Base-by-base conservation (phyloP, 148 eudicot genomes). In the Chenopodium album region DNA sequence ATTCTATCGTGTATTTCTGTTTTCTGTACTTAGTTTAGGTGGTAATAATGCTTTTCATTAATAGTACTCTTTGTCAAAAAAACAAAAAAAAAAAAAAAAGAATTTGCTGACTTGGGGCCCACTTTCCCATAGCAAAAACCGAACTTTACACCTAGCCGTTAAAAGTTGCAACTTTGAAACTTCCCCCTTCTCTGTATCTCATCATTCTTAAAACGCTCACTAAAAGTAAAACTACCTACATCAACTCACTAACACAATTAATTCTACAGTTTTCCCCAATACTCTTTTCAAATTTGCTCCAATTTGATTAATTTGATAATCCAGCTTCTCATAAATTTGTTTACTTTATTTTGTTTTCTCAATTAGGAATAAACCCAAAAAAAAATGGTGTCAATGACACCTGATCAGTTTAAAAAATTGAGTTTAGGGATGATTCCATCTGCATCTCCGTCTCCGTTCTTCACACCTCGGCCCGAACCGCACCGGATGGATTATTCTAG, bases 401-500 rank as follows among this genome's bases (percentile, higher is more conserved):
- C 98, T 31, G 93, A 93, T 79, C 86, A 78, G 50, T 82, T 44
- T 41, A 89, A 89, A 69, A 94, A 93, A 86, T 85, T 84, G 52
- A 94, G 94, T 10, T n/a, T 86, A 9, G 93, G 93, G 32, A 78
- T 90, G 67, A 80, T 89, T 16, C 90, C 98, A 73, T 77, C 88
- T 14, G 89, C 98, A 41, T 89, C 95, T 37, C 98, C 98, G 12
- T 68, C 86, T 56, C 95, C 97, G 17, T 94, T 94, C 76, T 80
- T 85, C 14, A 94, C 98, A 41, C 98, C 98, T 44, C 86, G 98
- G 31, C 95, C 95, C 0, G 95, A 93, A 65, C 76, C 97, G 29
- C 80, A 86, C 41, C 87, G 97, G 2, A 69, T 84, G 0, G 92
- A 92, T 69, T 75, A 92, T 69, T 72, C 88, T 1, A 87, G 95